Percentiles rank a stretch among this genome's conserved stretches.
phyloP scores from a whole-genome alignment of 108 stramenopile genomes.

The Asterionellopsis glacialis region DNA sequence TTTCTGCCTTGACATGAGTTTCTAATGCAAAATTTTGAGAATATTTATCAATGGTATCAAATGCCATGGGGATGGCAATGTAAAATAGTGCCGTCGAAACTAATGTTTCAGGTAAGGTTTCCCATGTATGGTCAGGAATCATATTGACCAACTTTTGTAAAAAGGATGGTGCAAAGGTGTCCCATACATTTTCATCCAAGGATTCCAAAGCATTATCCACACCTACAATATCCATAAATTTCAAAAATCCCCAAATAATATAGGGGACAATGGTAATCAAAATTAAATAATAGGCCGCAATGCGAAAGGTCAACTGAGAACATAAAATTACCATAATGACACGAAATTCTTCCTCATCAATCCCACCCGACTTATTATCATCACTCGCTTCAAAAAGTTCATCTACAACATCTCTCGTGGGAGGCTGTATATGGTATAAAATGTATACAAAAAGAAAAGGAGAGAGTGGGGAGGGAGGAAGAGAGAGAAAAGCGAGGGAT shows the following conservation, averaged over 20 bases:
- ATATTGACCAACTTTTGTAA: slow-evolving; percentile 9
- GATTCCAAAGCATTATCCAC: slow-evolving; percentile 4
- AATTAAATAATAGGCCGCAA: slow-evolving; percentile 33
- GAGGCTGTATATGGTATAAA: slow-evolving; percentile 20
- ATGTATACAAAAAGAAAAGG: too few relatives aligned
- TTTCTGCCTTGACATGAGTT: too few relatives aligned
- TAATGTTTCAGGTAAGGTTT: slow-evolving; percentile 13
- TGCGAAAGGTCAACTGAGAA: slow-evolving; percentile 31
- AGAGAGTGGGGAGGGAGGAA: too few relatives aligned
- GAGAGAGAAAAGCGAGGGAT: too few relatives aligned
- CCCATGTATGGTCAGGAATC: slow-evolving; percentile 13
- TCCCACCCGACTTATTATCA: slow-evolving; percentile 33
- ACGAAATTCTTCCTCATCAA: slow-evolving; percentile 41
- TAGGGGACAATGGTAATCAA: slow-evolving; percentile 39
- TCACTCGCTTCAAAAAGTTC: slow-evolving; percentile 44
- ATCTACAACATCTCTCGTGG: slow-evolving; percentile 30
- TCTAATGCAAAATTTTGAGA: not conserved
- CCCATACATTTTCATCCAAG: slow-evolving; percentile 1
- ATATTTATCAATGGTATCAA: slow-evolving; percentile 30
- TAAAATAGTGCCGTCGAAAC: slow-evolving; percentile 22
- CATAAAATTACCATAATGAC: slow-evolving; percentile 31
- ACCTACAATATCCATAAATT: not conserved
- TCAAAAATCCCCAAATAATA: slow-evolving; percentile 10
- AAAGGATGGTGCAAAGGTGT: not conserved
- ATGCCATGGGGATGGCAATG: slow-evolving; percentile 27